Percentiles rank a stretch among this genome's conserved stretches.
phyloP scores from a whole-genome alignment of 139 green algal species.

The Closterium sp. region DNA sequence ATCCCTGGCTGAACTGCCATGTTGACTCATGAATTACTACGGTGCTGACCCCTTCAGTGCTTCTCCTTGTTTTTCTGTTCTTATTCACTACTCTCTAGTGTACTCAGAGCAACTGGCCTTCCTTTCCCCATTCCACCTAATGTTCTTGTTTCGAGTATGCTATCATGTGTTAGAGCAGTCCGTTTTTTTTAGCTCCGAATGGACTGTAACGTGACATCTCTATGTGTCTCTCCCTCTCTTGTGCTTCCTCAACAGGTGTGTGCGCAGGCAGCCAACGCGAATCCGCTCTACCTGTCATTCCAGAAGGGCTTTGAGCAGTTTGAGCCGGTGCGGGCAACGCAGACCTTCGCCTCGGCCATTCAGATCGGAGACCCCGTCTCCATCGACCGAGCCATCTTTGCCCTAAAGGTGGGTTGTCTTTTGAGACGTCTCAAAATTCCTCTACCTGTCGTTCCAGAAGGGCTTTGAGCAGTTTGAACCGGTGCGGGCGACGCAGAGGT shows the following conservation, averaged over 20 bases:
- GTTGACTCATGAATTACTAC: background rate
- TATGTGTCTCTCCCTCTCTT: background rate
- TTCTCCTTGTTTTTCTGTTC: too few relatives aligned
- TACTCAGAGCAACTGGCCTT: too few relatives aligned
- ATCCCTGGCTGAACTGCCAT: background rate
- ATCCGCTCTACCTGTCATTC: conserved; percentile 95
- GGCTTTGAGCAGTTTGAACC: conserved; percentile 76
- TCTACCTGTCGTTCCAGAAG: conserved; percentile 91
- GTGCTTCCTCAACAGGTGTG: conserved; percentile 31
- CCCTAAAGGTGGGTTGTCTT: conserved; percentile 73
- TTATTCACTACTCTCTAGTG: too few relatives aligned
- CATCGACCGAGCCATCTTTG: conserved; percentile 95
- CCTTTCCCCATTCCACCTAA: too few relatives aligned
- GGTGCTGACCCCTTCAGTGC: background rate
- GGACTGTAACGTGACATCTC: background rate
- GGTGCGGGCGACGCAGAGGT: conserved; percentile 91
- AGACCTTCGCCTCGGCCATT: conserved; percentile 96
- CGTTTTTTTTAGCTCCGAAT: background rate
- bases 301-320: conserved; percentile 76
- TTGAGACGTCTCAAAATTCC: conserved; percentile 77
- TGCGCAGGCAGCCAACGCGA: conserved; percentile 88
- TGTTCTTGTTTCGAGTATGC: too few relatives aligned
- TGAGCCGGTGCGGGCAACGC: conserved; percentile 85
- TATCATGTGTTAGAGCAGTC: too few relatives aligned
- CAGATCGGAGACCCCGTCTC: conserved; percentile 98